Percentiles rank a stretch among this genome's conserved stretches.
Evolutionary conservation across 1,284 basidiomycete genomes (phyloP).

Genomic region (Phellopilus nigrolimitatus): DNA sequence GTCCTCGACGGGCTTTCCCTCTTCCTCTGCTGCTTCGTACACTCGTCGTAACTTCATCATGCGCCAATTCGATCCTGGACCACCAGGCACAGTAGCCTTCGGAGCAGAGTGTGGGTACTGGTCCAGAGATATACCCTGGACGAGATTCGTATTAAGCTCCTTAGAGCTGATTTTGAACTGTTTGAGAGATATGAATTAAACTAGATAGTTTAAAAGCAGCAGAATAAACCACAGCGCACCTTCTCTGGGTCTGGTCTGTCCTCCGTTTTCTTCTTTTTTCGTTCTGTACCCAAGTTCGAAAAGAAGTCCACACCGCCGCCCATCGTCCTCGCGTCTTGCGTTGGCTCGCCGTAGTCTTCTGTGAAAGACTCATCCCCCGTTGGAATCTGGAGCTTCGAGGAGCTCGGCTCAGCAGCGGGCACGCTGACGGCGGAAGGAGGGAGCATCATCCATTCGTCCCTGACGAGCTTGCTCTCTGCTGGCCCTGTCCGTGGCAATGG

Average conservation of each 20-base stretch:
- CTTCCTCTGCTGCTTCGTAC: slow-evolving; percentile 87
- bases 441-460: slow-evolving; percentile 91
- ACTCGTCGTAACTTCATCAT: slow-evolving; percentile 94
- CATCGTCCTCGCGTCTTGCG: slow-evolving; percentile 41
- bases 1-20: slow-evolving; percentile 69
- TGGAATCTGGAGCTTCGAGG: slow-evolving; percentile 25
- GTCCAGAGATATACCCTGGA: slow-evolving; percentile 53
- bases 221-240: too few relatives aligned
- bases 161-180: slow-evolving; percentile 60
- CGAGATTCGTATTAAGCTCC: slow-evolving; percentile 80
- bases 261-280: slow-evolving; percentile 58
- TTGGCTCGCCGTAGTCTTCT: slow-evolving; percentile 67
- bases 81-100: slow-evolving; percentile 67
- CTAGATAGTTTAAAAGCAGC: too few relatives aligned
- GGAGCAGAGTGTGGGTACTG: slow-evolving; percentile 48
- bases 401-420: slow-evolving; percentile 26
- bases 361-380: slow-evolving; percentile 50
- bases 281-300: slow-evolving; percentile 73
- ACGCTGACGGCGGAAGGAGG: slow-evolving; percentile 32
- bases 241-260: slow-evolving; percentile 70
- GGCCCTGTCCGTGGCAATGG: slow-evolving; percentile 39
- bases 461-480: slow-evolving; percentile 50
- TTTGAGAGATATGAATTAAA: slow-evolving; percentile 10
- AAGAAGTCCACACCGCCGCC: slow-evolving; percentile 78
- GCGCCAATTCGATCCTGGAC: slow-evolving; percentile 92